Evolutionary conservation across 2,329 filamentous ascomycete species (phyloP).

Genomic region (Huntiella decipiens): DNA sequence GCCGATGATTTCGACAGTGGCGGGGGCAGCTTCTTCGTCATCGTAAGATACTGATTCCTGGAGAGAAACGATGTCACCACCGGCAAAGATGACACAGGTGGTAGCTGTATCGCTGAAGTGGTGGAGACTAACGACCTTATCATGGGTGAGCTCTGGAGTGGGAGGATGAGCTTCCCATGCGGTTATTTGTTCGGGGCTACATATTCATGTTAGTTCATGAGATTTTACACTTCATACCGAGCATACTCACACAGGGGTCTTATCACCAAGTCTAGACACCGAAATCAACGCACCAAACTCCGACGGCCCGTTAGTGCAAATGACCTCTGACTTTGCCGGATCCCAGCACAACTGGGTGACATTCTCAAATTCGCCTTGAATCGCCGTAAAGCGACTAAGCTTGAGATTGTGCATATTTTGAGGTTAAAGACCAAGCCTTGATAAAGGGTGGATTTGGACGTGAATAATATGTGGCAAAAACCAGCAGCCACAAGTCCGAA

Average conservation of each 20-base stretch:
- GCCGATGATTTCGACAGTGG: conserved; percentile 79
- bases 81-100: conserved; percentile 67
- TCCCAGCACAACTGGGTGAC: conserved; percentile 78
- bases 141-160: conserved; percentile 52
- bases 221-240: too few species aligned
- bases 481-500: background rate
- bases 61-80: conserved; percentile 78
- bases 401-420: conserved; percentile 66
- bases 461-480: background rate
- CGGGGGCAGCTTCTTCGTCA: conserved; percentile 15
- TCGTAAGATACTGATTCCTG: conserved; percentile 35
- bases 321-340: conserved; percentile 51
- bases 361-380: conserved; percentile 31
- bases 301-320: conserved; percentile 73
- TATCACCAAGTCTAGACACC: conserved; percentile 36
- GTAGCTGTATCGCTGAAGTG: conserved; percentile 66
- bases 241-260: conserved; percentile 16
- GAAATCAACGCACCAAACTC: conserved; percentile 51
- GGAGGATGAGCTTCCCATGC: conserved; percentile 81
- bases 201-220: background rate
- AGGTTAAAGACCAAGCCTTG: background rate
- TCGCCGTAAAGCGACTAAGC: conserved; percentile 52
- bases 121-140: conserved; percentile 62
- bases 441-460: background rate
- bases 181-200: conserved; percentile 32